phyloP scores from a whole-genome alignment of 176 grass and related monocot genomes.

The Chloris gayana region DNA sequence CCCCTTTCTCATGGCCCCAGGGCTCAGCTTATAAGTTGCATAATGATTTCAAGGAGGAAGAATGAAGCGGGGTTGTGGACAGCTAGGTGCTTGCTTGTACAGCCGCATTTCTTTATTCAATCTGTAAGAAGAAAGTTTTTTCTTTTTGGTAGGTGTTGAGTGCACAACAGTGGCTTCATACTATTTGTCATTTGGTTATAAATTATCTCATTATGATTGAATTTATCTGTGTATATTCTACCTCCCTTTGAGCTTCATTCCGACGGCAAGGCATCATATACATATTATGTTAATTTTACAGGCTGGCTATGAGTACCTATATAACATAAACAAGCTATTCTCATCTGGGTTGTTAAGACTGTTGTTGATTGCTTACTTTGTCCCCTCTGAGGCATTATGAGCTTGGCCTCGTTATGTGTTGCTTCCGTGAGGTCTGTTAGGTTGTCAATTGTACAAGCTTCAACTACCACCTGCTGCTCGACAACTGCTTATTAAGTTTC shows the following conservation, averaged over 20 bases:
- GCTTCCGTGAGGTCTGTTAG: slow-evolving; percentile 38
- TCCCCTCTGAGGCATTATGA: slow-evolving; percentile 36
- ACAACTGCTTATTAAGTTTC: slow-evolving; percentile 29
- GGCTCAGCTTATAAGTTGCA: slow-evolving; percentile 32
- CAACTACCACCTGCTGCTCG: slow-evolving; percentile 47
- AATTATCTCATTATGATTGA: slow-evolving; percentile 50
- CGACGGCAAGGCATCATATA: slow-evolving; percentile 19
- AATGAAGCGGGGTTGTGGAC: slow-evolving; percentile 46
- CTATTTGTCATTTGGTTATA: slow-evolving; percentile 50
- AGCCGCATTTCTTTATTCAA: slow-evolving; percentile 97
- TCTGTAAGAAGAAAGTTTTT: slow-evolving; percentile 77
- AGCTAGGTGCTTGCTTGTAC: slow-evolving; percentile 86
- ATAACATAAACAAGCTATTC: slow-evolving; percentile 23
- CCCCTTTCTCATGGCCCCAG: slow-evolving; percentile 2
- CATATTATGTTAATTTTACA: slow-evolving; percentile 39
- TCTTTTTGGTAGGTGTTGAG: slow-evolving; percentile 64
- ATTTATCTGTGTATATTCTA: slow-evolving; percentile 52
- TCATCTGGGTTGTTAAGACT: slow-evolving; percentile 45
- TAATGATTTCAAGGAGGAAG: slow-evolving; percentile 49
- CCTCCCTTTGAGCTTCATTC: slow-evolving; percentile 26
- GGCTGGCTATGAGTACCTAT: slow-evolving; percentile 26
- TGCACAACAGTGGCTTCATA: slow-evolving; percentile 50
- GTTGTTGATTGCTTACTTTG: slow-evolving; percentile 48
- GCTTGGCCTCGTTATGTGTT: slow-evolving; percentile 34
- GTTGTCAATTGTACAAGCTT: slow-evolving; percentile 34